Base-by-base conservation (phyloP, 1,139 yeast species). In the Blastobotrys buckinghamii region DNA sequence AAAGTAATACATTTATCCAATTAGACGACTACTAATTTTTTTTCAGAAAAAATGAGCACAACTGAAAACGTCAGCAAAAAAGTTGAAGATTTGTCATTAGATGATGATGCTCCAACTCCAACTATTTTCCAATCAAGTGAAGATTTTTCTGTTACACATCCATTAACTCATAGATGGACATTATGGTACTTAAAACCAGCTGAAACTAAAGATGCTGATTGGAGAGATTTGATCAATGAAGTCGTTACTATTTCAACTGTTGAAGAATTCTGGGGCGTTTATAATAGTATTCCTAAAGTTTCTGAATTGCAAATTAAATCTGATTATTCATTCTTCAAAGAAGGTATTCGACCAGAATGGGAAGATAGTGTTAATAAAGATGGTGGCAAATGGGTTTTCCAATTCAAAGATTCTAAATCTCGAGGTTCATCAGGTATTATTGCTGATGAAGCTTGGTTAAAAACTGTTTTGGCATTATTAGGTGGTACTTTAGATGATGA, bases 251-350 rank as follows among this genome's bases (percentile, higher is more conserved):
- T 92, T 61, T 78, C 83, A 47, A 82, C 96, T 27, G 97, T 92
- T 44, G 99, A 92, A 73, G 97, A 92, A 70, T 92, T 92, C 74
- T 92, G 99, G 99, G 99, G 98, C 26, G 85, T 90, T 58, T 87
- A 82, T 75, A 92, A 92, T 71, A 85, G 95, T 48, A 84, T 92
- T 61, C 97, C 98, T 56, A 82, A 82, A 61, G 96, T 96, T 49
- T 80, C 82, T 58, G 96, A 89, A 66, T 78, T 92, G 65, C 97
- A 97, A 56, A 69, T 84, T 61, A 87, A 84, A 70, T 86, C 97
- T 13, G 98, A 94, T 70, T 92, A 92, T 73, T 96, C 94, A 68
- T 80, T 92, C 65, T 92, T 94, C 76, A 86, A 92, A 72, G 86
- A 85, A 66, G 96, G 92, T 50, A 82, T 94, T 62, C 85, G 89